Conservation (phyloP, 2,329 filamentous ascomycete genomes). For the Hymenoscyphus albidus region DNA sequence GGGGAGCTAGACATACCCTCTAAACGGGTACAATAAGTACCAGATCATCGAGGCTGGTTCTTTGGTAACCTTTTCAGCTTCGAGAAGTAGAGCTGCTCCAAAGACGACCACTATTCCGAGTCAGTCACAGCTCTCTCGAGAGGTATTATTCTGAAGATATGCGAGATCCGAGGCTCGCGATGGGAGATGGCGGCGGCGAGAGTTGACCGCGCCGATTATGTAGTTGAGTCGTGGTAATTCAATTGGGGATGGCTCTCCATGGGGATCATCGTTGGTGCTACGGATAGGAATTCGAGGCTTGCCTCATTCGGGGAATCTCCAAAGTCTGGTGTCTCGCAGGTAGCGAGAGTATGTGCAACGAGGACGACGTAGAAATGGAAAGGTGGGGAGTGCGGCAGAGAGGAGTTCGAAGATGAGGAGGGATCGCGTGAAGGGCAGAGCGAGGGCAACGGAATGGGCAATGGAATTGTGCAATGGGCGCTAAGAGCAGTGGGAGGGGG, state of each 20-base stretch:
- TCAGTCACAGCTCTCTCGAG: not conserved
- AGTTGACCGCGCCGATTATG: not conserved
- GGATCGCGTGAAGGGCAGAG: not conserved
- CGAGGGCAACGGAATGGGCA: too few relatives aligned
- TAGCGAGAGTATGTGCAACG: constrained; percentile 1
- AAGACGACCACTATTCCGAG: constrained; percentile 17
- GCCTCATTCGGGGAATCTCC: not conserved
- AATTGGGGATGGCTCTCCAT: constrained; percentile 5
- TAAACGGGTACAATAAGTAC: constrained; percentile 72
- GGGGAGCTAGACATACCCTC: constrained; percentile 51
- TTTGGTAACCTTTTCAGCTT: constrained; percentile 19
- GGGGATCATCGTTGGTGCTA: constrained; percentile 10
- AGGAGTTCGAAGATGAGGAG: not conserved
- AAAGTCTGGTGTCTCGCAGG: not conserved
- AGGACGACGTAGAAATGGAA: not conserved
- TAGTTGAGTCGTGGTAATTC: not conserved
- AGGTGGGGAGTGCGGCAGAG: not conserved
- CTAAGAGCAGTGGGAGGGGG: not conserved
- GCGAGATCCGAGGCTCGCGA: not conserved
- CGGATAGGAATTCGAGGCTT: not conserved
- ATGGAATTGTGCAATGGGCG: not conserved
- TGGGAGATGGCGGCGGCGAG: not conserved
- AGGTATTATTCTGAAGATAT: not conserved
- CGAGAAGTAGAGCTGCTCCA: constrained; percentile 16
- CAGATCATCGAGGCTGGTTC: constrained; percentile 55